These are phyloP conservation scores for Obba rivulosa DNA, from an alignment of 768 basidiomycete species.

Conservation along the genomic window DNA sequence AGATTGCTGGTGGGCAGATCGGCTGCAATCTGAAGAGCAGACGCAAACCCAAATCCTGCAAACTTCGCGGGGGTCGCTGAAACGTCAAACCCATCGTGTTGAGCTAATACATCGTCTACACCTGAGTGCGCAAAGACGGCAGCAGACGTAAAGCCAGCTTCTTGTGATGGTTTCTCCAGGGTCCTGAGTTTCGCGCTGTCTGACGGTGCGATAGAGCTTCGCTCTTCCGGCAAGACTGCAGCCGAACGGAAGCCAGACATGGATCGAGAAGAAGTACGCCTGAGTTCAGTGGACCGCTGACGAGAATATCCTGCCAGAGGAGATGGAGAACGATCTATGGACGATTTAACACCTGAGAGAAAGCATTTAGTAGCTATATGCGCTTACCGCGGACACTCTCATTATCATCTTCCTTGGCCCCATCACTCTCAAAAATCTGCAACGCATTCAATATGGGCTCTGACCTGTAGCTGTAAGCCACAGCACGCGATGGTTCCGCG, in stretches of 20 bases:
- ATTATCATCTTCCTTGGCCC: not conserved
- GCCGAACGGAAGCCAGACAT: too few relatives aligned
- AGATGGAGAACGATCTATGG: slow-evolving; percentile 10
- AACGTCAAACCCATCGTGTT: not conserved
- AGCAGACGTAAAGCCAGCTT: slow-evolving; percentile 7
- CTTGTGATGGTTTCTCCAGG: too few relatives aligned
- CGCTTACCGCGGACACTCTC: slow-evolving; percentile 4
- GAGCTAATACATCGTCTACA: not conserved
- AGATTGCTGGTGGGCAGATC: not conserved
- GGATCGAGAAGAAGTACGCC: too few relatives aligned
- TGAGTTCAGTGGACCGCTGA: too few relatives aligned
- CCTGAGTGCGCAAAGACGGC: not conserved
- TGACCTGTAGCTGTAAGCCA: not conserved
- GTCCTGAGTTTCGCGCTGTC: too few relatives aligned
- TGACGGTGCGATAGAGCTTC: too few relatives aligned
- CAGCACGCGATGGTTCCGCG: not conserved
- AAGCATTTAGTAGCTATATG: not conserved
- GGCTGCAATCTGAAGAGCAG: slow-evolving; percentile 4
- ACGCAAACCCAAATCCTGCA: slow-evolving; percentile 3
- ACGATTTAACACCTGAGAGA: not conserved
- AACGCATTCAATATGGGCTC: not conserved
- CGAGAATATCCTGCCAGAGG: not conserved
- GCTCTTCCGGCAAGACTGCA: too few relatives aligned
- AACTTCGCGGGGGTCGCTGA: not conserved
- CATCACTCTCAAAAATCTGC: not conserved